These are phyloP conservation scores for Myriosclerotinia scirpicola DNA, from an alignment of 2,329 filamentous ascomycete genomes.

Conservation along the genomic window DNA sequence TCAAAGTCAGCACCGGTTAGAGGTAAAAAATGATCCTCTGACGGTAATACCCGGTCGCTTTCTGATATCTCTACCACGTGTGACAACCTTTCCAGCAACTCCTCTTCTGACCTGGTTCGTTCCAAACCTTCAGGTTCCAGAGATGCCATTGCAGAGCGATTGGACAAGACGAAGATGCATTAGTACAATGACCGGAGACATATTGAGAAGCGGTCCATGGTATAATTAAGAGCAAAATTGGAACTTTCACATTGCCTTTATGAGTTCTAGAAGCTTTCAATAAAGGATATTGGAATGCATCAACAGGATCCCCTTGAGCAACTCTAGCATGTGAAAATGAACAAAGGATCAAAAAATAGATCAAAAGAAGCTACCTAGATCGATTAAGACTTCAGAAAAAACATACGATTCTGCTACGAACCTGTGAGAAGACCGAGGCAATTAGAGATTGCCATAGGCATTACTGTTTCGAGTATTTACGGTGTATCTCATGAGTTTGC, in stretches of 20 bases:
- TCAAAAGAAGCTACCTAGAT: neutral
- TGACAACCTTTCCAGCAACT: constrained; percentile 15
- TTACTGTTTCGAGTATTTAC: neutral
- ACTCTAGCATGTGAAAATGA: neutral
- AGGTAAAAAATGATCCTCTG: neutral
- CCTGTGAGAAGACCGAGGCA: neutral
- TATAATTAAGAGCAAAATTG: neutral
- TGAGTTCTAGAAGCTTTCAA: constrained; percentile 5
- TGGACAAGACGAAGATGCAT: constrained; percentile 1
- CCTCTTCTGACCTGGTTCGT: constrained; percentile 8
- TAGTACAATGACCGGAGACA: neutral
- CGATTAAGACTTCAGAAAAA: constrained; percentile 9
- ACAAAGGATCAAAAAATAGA: neutral
- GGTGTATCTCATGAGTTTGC: neutral
- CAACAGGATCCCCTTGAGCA: neutral
- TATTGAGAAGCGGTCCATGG: neutral
- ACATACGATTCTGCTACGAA: neutral
- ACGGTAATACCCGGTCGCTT: neutral
- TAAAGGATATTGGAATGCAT: constrained; percentile 10
- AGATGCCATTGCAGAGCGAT: constrained; percentile 7
- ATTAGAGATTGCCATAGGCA: neutral
- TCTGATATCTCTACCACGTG: constrained; percentile 8
- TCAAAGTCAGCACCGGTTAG: neutral
- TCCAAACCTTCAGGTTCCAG: neutral
- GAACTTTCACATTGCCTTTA: neutral